Base-by-base conservation (phyloP, 257 asterid genomes). In the Lantana camara region DNA sequence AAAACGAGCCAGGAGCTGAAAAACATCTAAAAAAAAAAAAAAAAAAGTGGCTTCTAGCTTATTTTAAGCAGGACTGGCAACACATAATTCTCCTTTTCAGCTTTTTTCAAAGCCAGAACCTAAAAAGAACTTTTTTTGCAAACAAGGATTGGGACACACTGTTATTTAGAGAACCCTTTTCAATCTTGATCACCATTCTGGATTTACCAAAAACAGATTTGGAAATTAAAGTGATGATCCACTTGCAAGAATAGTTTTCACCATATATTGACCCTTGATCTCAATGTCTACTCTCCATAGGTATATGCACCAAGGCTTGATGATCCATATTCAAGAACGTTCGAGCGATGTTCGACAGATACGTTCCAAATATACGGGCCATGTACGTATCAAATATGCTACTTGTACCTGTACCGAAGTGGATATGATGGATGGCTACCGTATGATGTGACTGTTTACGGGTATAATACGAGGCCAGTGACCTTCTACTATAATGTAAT, bases 371-470 rank as follows among this genome's bases (percentile, higher is more conserved):
- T 44, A 44, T 15, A 44, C 20, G 50, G 50, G 21, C 50, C 50
- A 21, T 44, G 50, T n/a, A 44, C 22, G 20, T 44, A 44, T n/a
- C 22, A 44, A 17, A 44, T 44, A 44, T 44, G 50, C 50, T 44
- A 44, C 7, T 15, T 44, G 50, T 44, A 44, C 22, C 50, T 44
- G 21, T 44, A 44, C 17, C n/a, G 50, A 44, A 44, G 22, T 44
- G 50, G 50, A 5, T 44, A 44, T 6, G 22, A 44, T 15, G 50
- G 50, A 44, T 44, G 50, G 50, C n/a, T 44, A 44, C 50, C 50
- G 22, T 44, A 44, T 44, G 50, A 44, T 15, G 50, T 15, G 21
- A 44, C 50, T 2, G 21, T 44, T 0, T 44, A 15, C 50, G 50
- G 50, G 15, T 44, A 15, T 8, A 44, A n/a, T 15, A 44, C 50